Conservation (phyloP, 2,329 filamentous ascomycete genomes). For the Cytospora leucostoma region DNA sequence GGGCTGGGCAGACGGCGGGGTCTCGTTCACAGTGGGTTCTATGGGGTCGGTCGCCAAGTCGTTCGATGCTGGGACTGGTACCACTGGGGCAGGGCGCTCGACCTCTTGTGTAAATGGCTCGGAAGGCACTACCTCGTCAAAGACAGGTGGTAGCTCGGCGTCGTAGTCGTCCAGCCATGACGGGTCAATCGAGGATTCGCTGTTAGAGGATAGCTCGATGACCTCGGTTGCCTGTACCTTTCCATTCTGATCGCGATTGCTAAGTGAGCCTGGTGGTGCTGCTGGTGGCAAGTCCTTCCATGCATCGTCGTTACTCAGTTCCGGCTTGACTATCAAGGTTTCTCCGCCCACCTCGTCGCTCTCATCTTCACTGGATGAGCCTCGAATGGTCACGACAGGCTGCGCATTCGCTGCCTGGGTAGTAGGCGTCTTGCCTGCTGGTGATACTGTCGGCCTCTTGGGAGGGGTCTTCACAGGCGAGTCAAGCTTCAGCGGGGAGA, state of each 20-base stretch:
- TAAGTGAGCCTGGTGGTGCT: background rate
- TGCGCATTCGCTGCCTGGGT: background rate
- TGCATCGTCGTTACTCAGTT: background rate
- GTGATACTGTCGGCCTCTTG: background rate
- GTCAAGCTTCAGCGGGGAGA: background rate
- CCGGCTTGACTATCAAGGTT: background rate
- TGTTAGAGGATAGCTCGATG: conserved; percentile 5
- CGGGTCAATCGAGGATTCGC: conserved; percentile 2
- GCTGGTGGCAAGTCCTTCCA: background rate
- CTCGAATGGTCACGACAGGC: background rate
- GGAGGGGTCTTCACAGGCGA: background rate
- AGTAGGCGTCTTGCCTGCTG: background rate
- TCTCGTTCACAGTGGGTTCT: background rate
- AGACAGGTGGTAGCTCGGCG: background rate
- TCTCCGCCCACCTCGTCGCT: background rate
- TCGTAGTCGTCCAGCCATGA: conserved; percentile 1
- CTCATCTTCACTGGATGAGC: conserved; percentile 1
- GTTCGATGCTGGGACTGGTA: background rate
- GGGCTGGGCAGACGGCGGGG: conserved; percentile 16
- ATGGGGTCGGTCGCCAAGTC: conserved; percentile 2
- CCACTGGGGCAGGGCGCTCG: background rate
- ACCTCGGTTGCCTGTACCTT: background rate
- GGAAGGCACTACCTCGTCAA: background rate
- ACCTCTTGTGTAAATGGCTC: background rate
- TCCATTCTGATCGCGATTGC: no score